These are phyloP conservation scores for Talaromyces sp. DNA, from an alignment of 2,329 filamentous ascomycete genomes.

Conservation along the genomic window DNA sequence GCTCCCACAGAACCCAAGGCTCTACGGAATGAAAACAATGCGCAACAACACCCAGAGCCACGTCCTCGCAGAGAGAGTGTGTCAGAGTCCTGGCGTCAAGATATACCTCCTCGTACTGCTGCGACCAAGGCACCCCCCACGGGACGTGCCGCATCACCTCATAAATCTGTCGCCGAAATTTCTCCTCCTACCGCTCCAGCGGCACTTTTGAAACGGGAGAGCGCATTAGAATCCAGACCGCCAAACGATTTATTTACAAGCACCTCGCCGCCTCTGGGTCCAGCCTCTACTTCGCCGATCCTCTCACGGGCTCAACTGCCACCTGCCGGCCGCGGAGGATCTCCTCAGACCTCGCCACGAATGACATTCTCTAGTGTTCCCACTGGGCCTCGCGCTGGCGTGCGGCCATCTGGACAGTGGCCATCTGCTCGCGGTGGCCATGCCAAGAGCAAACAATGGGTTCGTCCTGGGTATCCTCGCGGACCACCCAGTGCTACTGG, in stretches of 20 bases:
- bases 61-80: conserved; percentile 19
- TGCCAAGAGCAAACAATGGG: conserved; percentile 36
- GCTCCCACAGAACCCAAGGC: conserved; percentile 43
- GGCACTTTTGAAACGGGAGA: conserved; percentile 26
- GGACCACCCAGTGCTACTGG: conserved; percentile 17
- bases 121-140: conserved; percentile 15
- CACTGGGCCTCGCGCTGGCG: conserved; percentile 37
- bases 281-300: conserved; percentile 21
- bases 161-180: conserved; percentile 21
- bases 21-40: conserved; percentile 25
- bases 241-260: neutral
- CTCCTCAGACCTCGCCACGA: conserved; percentile 32
- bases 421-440: conserved; percentile 23
- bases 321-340: conserved; percentile 21
- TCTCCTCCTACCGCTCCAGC: conserved; percentile 33
- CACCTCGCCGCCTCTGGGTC: conserved; percentile 15
- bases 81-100: conserved; percentile 20
- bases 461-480: conserved; percentile 30
- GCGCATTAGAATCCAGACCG: conserved; percentile 15
- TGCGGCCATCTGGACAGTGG: conserved; percentile 21
- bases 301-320: conserved; percentile 18
- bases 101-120: conserved; percentile 18
- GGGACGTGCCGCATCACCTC: conserved; percentile 12
- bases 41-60: conserved; percentile 18
- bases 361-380: conserved; percentile 32